These are phyloP conservation scores for Rhypophila decipiens DNA, from an alignment of 495 filamentous ascomycete genomes.

Conservation along the genomic window DNA sequence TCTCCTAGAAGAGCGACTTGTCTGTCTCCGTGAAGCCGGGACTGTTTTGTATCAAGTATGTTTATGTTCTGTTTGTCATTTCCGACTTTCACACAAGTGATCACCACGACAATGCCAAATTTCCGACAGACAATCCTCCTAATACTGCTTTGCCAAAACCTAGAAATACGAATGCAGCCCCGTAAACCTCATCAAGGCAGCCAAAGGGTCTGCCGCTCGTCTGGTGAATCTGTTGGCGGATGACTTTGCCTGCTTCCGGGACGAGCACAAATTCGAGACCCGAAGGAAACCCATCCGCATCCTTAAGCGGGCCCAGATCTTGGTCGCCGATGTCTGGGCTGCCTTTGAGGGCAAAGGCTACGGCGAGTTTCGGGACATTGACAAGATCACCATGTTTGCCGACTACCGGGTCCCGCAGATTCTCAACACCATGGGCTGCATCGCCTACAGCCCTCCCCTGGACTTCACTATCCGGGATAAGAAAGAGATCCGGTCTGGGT, in stretches of 20 bases:
- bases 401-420: slow-evolving; percentile 97
- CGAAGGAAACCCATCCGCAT: slow-evolving; percentile 64
- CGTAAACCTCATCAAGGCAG: slow-evolving; percentile 64
- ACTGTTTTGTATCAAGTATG: slow-evolving; percentile 75
- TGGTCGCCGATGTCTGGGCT: slow-evolving; percentile 93
- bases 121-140: slow-evolving; percentile 6
- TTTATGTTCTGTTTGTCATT: too few species aligned
- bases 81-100: too few species aligned
- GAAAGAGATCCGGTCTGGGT: slow-evolving; percentile 61
- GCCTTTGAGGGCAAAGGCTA: slow-evolving; percentile 77
- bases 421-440: slow-evolving; percentile 72
- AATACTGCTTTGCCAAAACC: slow-evolving; percentile 16
- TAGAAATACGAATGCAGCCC: slow-evolving; percentile 77
- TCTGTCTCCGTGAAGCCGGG: slow-evolving; percentile 80
- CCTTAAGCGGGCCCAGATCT: slow-evolving; percentile 90
- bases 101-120: too few species aligned
- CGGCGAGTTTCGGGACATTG: slow-evolving; percentile 84
- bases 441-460: slow-evolving; percentile 75
- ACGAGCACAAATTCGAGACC: slow-evolving; percentile 67
- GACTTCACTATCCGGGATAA: slow-evolving; percentile 58
- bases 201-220: slow-evolving; percentile 70
- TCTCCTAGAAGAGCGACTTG: slow-evolving; percentile 67
- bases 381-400: slow-evolving; percentile 97
- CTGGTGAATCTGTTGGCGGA: slow-evolving; percentile 76
- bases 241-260: slow-evolving; percentile 80